Conservation (phyloP, 2,329 filamentous ascomycete species). For the Colletotrichum sansevieriae region DNA sequence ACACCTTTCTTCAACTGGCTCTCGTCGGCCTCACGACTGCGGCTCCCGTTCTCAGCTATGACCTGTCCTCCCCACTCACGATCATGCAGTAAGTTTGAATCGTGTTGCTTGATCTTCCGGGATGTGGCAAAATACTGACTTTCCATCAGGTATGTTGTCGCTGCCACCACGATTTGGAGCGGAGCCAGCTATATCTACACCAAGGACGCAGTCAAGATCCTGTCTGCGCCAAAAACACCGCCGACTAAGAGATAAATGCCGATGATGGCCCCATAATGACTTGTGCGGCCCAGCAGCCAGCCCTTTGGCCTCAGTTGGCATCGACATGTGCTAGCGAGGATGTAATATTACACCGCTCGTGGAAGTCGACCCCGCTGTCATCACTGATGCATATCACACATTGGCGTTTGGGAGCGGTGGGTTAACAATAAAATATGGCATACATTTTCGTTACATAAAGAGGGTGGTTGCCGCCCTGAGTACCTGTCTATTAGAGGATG, state of each 20-base stretch:
- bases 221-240: conserved; percentile 55
- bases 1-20: conserved; percentile 90
- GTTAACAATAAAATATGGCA: too few relatives aligned
- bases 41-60: conserved; percentile 77
- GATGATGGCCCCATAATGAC: too few relatives aligned
- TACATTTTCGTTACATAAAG: too few relatives aligned
- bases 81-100: conserved; percentile 71
- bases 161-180: conserved; percentile 91
- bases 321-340: too few relatives aligned
- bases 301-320: too few relatives aligned
- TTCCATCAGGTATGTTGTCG: conserved; percentile 80
- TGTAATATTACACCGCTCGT: too few relatives aligned
- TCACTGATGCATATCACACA: too few relatives aligned
- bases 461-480: too few relatives aligned
- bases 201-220: conserved; percentile 91
- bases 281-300: too few relatives aligned
- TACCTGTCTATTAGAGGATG: too few relatives aligned
- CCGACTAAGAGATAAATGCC: background rate
- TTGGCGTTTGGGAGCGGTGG: too few relatives aligned
- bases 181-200: conserved; percentile 92
- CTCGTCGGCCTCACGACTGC: conserved; percentile 88
- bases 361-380: too few relatives aligned
- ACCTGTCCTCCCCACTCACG: conserved; percentile 67
- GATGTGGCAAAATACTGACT: conserved; percentile 46
- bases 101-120: background rate